phyloP scores from a whole-genome alignment of 495 filamentous ascomycete species.

The Penicillium fimorum region DNA sequence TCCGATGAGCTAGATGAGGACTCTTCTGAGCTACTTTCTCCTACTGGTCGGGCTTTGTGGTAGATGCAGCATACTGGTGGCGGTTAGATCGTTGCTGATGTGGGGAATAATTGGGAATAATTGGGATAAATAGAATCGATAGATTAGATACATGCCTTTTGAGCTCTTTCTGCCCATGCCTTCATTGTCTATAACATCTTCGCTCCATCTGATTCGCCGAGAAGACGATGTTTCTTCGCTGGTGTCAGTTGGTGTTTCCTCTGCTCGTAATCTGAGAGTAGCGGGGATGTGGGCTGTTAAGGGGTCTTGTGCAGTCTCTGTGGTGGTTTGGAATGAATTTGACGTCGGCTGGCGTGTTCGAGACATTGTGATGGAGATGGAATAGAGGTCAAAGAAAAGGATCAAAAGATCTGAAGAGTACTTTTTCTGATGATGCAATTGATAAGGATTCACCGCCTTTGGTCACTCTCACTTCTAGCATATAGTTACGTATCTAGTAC shows the following conservation, averaged over 20 bases:
- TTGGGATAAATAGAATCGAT: not conserved
- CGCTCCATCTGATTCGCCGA: conserved; percentile 80
- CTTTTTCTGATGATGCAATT: conserved; percentile 14
- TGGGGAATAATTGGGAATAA: not conserved
- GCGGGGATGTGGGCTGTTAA: conserved; percentile 20
- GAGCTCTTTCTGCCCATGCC: conserved; percentile 89
- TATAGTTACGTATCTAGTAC: too few relatives aligned
- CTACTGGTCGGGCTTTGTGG: conserved; percentile 76
- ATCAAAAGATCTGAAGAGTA: not conserved
- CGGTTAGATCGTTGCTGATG: not conserved
- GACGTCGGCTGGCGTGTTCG: conserved; percentile 26
- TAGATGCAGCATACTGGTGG: conserved; percentile 94
- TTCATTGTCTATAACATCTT: conserved; percentile 95
- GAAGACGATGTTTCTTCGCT: conserved; percentile 17
- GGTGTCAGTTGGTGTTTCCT: conserved; percentile 19
- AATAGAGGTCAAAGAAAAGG: not conserved
- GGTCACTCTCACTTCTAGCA: too few relatives aligned
- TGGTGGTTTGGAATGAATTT: conserved; percentile 21
- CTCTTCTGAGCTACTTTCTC: conserved; percentile 83
- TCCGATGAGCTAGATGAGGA: conserved; percentile 64
- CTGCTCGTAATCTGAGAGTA: conserved; percentile 40
- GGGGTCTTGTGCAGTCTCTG: conserved; percentile 18
- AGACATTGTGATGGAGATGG: conserved; percentile 26
- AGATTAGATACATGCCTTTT: conserved; percentile 62
- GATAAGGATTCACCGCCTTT: conserved; percentile 13